These are phyloP conservation scores for Globisporangium lucens DNA, from an alignment of 352 stramenopile genomes.

Conservation along the genomic window DNA sequence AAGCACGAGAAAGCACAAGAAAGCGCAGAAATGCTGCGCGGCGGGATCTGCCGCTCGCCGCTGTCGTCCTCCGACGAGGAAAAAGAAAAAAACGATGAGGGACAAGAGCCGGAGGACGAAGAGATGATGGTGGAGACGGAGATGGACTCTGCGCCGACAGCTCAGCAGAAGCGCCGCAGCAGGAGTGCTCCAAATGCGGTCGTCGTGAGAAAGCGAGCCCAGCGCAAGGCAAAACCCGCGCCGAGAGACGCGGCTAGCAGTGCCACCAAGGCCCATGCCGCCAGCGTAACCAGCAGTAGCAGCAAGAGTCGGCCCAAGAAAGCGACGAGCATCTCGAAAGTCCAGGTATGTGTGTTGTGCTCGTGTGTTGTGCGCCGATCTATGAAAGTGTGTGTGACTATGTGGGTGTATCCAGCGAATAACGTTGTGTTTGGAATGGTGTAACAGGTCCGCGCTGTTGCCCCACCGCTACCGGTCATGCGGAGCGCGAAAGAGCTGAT, in stretches of 20 bases:
- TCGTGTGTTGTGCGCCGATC: not conserved
- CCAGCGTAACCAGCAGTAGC: not conserved
- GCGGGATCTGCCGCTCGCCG: conserved; percentile 45
- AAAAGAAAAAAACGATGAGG: not conserved
- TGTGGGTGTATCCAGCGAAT: not conserved
- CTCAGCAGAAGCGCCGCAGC: conserved; percentile 4
- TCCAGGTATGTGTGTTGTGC: conserved; percentile 6
- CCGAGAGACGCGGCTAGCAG: conserved; percentile 1
- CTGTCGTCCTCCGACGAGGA: conserved; percentile 46
- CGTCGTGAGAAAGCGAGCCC: not conserved
- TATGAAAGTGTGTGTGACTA: not conserved
- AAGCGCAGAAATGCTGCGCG: conserved; percentile 17
- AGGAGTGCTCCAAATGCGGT: not conserved
- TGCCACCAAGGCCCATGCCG: not conserved
- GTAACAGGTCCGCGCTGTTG: not conserved
- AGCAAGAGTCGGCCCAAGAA: conserved; percentile 7
- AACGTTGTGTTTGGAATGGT: not conserved
- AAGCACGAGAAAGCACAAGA: not conserved
- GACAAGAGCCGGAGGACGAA: conserved; percentile 1
- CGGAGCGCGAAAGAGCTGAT: conserved; percentile 48
- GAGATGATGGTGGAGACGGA: not conserved
- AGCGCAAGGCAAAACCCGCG: conserved; percentile 11
- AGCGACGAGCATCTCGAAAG: not conserved
- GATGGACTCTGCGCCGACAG: not conserved
- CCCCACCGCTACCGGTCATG: not conserved